phyloP scores from a whole-genome alignment of 345 rosid genomes.

The Acer campestre region DNA sequence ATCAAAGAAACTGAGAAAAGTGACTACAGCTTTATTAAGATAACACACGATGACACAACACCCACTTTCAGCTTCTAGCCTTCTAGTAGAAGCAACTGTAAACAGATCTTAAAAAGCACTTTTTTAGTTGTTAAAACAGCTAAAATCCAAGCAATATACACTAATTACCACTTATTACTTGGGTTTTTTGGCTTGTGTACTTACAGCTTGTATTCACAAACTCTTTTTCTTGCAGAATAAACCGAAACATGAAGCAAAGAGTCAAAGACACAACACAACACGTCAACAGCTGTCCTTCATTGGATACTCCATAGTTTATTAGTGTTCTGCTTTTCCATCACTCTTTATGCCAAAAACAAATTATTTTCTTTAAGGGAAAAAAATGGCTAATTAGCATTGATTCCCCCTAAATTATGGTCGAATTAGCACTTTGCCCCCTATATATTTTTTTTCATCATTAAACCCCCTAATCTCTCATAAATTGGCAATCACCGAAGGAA shows the following conservation, averaged over 20 bases:
- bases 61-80: background rate
- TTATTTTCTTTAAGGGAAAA: background rate
- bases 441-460: too few relatives aligned
- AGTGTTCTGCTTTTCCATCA: background rate
- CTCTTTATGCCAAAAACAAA: background rate
- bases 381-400: too few relatives aligned
- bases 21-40: background rate
- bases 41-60: background rate
- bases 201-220: constrained; percentile 1
- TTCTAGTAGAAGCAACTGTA: background rate
- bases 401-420: too few relatives aligned
- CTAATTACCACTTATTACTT: background rate
- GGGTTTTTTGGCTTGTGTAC: background rate
- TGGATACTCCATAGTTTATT: background rate
- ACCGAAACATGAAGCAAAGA: background rate
- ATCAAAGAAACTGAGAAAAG: background rate
- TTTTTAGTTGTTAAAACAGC: background rate
- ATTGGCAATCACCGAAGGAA: too few relatives aligned
- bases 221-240: background rate
- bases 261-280: background rate
- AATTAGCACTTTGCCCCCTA: too few relatives aligned
- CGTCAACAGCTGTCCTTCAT: constrained; percentile 12
- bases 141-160: background rate
- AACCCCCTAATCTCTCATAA: too few relatives aligned
- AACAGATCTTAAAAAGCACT: background rate